Percentiles rank a stretch among this genome's conserved stretches.
Evolutionary conservation across 257 asterid species (phyloP).

Genomic region (Striga asiatica): DNA sequence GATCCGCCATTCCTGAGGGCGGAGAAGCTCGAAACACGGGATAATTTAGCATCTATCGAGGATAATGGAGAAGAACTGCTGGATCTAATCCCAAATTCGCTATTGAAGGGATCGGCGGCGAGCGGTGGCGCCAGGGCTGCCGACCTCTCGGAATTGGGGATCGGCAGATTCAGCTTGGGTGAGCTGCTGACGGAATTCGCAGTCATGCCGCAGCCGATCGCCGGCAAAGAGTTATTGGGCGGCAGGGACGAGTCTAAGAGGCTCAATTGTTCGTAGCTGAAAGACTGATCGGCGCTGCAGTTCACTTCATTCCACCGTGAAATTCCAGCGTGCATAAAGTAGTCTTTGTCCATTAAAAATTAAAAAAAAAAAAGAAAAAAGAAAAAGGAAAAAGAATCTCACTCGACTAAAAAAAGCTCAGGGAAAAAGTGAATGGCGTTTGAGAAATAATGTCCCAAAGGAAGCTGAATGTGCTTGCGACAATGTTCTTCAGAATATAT

Average conservation of each 20-base stretch:
- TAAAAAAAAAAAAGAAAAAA: background rate
- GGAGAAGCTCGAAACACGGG: slow-evolving; percentile 68
- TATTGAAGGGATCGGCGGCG: slow-evolving; percentile 74
- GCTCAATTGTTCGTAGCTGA: slow-evolving; percentile 35
- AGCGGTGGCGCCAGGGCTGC: slow-evolving; percentile 30
- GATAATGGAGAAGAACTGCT: slow-evolving; percentile 14
- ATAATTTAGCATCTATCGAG: slow-evolving; percentile 26
- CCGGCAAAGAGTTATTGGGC: no score
- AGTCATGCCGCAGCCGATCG: slow-evolving; percentile 16
- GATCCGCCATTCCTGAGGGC: slow-evolving; percentile 37
- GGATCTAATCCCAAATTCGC: slow-evolving; percentile 31
- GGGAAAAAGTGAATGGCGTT: background rate
- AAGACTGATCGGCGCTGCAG: slow-evolving; percentile 21
- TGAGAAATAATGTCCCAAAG: background rate
- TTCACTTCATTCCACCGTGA: slow-evolving; percentile 33
- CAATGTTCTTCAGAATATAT: background rate
- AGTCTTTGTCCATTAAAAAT: slow-evolving; percentile 59
- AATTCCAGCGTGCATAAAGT: slow-evolving; percentile 37
- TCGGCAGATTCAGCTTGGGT: slow-evolving; percentile 24
- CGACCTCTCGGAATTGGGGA: slow-evolving; percentile 18
- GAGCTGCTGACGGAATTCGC: slow-evolving; percentile 11
- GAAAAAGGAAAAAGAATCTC: background rate
- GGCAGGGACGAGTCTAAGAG: slow-evolving; percentile 38
- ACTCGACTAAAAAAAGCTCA: background rate
- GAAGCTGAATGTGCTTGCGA: background rate